phyloP scores from a whole-genome alignment of 208 protist species.

The Acanthamoeba castellanii region DNA sequence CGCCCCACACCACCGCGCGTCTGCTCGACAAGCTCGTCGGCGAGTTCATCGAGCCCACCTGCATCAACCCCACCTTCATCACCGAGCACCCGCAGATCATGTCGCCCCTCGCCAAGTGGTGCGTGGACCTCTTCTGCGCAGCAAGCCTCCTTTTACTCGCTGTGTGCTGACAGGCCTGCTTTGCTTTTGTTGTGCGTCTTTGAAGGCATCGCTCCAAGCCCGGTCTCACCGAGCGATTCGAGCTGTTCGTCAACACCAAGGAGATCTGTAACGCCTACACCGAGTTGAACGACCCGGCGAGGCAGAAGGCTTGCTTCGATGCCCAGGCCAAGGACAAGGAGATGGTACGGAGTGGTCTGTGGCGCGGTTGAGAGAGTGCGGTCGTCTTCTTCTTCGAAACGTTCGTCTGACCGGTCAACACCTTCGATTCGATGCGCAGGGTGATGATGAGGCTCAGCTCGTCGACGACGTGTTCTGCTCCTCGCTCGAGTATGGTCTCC shows the following conservation, averaged over 20 bases:
- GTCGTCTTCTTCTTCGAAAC: too few relatives aligned
- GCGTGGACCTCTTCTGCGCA: background rate
- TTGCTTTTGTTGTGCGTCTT: background rate
- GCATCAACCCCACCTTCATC: conserved; percentile 99
- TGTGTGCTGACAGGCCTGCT: background rate
- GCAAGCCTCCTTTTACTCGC: background rate
- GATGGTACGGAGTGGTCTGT: background rate
- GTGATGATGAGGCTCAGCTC: conserved; percentile 98
- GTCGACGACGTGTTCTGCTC: conserved; percentile 98
- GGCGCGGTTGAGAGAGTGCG: too few relatives aligned
- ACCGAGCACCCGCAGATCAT: conserved; percentile 99
- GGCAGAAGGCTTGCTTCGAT: conserved; percentile 98
- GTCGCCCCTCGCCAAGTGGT: conserved; percentile 99
- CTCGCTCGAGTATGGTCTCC: conserved; percentile 99
- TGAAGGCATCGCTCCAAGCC: conserved; percentile 92
- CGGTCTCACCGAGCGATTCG: conserved; percentile 99
- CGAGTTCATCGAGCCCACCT: conserved; percentile 97
- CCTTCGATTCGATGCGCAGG: conserved; percentile 84
- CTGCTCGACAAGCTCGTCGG: conserved; percentile 99
- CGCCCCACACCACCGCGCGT: conserved; percentile 96
- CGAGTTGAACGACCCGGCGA: conserved; percentile 99
- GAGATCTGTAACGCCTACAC: conserved; percentile 99
- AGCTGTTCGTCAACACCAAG: conserved; percentile 98
- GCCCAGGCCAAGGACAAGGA: conserved; percentile 94
- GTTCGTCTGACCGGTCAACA: too few relatives aligned